Evolutionary conservation across 75 land plant genomes (phyloP).

Genomic region (Pseudotsuga menziesii): DNA sequence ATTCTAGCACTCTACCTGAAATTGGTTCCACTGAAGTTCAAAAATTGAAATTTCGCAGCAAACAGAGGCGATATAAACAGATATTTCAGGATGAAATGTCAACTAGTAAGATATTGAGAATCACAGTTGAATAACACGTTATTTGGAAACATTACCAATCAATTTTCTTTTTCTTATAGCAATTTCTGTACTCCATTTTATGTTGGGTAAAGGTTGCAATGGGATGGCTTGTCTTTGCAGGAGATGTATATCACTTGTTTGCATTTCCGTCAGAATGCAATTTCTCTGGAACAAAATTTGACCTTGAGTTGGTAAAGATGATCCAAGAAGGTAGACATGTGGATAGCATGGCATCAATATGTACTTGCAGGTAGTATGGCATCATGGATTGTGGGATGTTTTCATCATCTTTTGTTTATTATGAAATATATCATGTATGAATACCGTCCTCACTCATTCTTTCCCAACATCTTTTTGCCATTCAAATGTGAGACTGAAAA

Average conservation of each 20-base stretch:
- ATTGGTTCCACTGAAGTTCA: constrained; percentile 4
- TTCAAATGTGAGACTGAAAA: not conserved
- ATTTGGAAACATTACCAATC: not conserved
- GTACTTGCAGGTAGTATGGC: not conserved
- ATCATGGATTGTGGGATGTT: not conserved
- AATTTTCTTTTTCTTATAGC: not conserved
- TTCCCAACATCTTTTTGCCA: not conserved
- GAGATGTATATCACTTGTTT: constrained; percentile 56
- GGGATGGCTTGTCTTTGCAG: constrained; percentile 30
- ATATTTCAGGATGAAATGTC: not conserved
- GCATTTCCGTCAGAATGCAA: constrained; percentile 98
- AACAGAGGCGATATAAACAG: constrained; percentile 19
- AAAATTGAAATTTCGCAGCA: constrained; percentile 15
- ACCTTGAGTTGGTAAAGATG: constrained; percentile 64
- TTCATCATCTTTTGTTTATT: not conserved
- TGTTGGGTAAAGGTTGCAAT: not conserved
- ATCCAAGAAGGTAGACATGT: constrained; percentile 48
- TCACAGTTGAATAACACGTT: not conserved
- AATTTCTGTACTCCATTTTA: not conserved
- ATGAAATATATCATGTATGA: not conserved
- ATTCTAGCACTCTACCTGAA: constrained; percentile 6
- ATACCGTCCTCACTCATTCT: not conserved
- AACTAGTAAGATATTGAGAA: constrained; percentile 2
- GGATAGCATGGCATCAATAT: constrained; percentile 4
- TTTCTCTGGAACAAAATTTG: constrained; percentile 79